phyloP scores from a whole-genome alignment of 148 eudicot genomes.

The Selenicereus undatus region DNA sequence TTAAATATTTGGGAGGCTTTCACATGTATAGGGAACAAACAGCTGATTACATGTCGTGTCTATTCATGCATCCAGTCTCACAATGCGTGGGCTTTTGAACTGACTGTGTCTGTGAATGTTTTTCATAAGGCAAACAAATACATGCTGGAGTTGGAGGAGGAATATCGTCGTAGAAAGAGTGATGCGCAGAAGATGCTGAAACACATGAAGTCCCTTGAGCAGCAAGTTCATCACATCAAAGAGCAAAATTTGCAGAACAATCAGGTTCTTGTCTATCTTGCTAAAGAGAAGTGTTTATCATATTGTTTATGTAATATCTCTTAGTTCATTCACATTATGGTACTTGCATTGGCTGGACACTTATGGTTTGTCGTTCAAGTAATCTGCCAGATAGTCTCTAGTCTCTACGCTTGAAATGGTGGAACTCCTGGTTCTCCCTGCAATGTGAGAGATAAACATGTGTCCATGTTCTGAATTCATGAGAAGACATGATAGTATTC shows the following conservation, averaged over 20 bases:
- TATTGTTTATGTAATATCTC: neutral
- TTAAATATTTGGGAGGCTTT: neutral
- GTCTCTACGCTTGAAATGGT: neutral
- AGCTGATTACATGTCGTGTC: neutral
- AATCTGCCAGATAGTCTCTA: neutral
- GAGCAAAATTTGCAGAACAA: slow-evolving; percentile 61
- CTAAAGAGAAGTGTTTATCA: neutral
- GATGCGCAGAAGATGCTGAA: slow-evolving; percentile 43
- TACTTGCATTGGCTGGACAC: no score
- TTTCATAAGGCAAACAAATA: slow-evolving; percentile 57
- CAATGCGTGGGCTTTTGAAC: neutral
- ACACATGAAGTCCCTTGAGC: slow-evolving; percentile 42
- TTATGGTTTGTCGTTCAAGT: neutral
- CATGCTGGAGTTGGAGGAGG: slow-evolving; percentile 59
- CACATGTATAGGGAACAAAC: neutral
- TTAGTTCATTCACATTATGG: neutral
- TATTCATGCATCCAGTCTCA: neutral
- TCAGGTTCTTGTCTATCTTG: slow-evolving; percentile 48
- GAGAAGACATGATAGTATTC: neutral
- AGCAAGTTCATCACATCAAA: slow-evolving; percentile 52
- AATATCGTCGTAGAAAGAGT: slow-evolving; percentile 36
- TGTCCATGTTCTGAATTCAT: no score
- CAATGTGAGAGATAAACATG: neutral
- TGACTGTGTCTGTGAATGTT: slow-evolving; percentile 1
- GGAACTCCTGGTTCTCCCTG: neutral